These are phyloP conservation scores for Talaromyces piceae DNA, from an alignment of 2,329 filamentous ascomycete species.

Conservation along the genomic window DNA sequence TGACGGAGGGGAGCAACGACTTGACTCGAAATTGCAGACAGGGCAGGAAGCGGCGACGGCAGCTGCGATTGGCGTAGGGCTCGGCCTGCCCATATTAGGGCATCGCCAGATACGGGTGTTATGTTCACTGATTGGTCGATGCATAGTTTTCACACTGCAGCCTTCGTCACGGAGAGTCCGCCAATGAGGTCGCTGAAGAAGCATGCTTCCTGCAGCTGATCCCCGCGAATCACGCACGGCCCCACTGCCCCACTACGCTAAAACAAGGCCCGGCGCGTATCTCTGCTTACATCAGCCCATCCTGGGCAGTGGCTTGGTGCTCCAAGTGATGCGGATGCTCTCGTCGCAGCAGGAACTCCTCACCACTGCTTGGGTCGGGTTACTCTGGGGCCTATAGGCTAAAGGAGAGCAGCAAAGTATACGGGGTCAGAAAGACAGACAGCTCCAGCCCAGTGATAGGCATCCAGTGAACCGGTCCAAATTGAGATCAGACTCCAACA, in stretches of 20 bases:
- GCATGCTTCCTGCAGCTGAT: constrained; percentile 6
- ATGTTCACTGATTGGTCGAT: constrained; percentile 6
- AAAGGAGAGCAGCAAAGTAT: too few relatives aligned
- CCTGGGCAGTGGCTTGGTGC: background rate
- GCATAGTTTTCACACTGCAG: constrained; percentile 8
- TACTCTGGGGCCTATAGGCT: too few relatives aligned
- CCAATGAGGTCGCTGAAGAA: constrained; percentile 11
- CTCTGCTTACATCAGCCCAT: background rate
- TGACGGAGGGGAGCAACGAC: too few relatives aligned
- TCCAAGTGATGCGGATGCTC: background rate
- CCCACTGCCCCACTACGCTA: constrained; percentile 6
- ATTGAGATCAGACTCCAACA: background rate
- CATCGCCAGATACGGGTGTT: background rate
- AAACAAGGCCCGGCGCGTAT: constrained; percentile 12
- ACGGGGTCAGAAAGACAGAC: too few relatives aligned
- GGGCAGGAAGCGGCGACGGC: constrained; percentile 1
- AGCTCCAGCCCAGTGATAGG: background rate
- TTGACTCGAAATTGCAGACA: background rate
- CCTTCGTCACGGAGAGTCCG: constrained; percentile 3
- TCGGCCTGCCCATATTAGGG: background rate
- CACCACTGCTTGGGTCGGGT: too few relatives aligned
- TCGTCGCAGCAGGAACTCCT: too few relatives aligned
- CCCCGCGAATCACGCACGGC: constrained; percentile 4
- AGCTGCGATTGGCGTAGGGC: background rate
- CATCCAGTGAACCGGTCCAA: background rate